A percentile compares a stretch with the other conserved stretches of the same genome.
phyloP scores from a whole-genome alignment of 148 eudicot species.

The Gaultheria prostrata region DNA sequence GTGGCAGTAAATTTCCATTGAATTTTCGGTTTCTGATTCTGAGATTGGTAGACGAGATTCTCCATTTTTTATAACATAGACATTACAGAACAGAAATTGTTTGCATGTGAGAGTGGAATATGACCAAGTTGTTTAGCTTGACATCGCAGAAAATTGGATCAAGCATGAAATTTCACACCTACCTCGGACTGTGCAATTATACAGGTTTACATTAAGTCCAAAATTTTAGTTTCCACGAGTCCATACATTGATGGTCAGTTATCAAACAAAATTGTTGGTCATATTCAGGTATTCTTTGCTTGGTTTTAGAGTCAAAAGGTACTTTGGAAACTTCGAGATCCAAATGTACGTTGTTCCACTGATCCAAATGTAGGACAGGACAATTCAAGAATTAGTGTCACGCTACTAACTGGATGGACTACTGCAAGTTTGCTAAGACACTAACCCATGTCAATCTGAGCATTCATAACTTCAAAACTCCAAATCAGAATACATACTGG shows the following conservation, averaged over 20 bases:
- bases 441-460: not conserved
- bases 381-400: not conserved
- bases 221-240: not conserved
- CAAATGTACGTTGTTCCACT: not conserved
- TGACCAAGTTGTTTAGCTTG: not conserved
- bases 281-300: not conserved
- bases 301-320: not conserved
- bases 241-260: not conserved
- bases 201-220: not conserved
- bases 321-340: not conserved
- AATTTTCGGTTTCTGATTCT: not conserved
- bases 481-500: not conserved
- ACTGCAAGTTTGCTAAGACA: not conserved
- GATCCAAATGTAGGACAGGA: not conserved
- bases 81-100: not conserved
- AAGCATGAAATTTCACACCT: not conserved
- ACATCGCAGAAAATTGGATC: not conserved
- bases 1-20: not conserved
- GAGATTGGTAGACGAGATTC: constrained; percentile 11
- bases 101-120: not conserved
- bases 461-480: not conserved
- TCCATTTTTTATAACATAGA: not conserved
- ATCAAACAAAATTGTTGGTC: not conserved
- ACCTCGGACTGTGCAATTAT: not conserved
- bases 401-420: not conserved